Percentiles rank a stretch among this genome's conserved stretches.
phyloP scores from a whole-genome alignment of 108 stramenopile species.

The Pseudonitzschia multistriata region DNA sequence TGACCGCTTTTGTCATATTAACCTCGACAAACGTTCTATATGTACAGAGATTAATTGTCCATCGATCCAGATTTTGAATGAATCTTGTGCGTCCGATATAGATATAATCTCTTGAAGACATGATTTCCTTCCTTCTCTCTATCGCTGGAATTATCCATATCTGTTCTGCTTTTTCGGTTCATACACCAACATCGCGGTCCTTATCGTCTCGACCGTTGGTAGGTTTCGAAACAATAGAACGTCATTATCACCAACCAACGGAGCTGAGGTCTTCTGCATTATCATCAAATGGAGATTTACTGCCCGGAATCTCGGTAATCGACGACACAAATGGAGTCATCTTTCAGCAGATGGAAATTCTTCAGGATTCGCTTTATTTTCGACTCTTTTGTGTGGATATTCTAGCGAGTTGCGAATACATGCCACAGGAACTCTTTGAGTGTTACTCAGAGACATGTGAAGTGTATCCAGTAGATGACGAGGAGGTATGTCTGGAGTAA shows the following conservation, averaged over 20 bases:
- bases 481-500: constrained; percentile 44
- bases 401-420: constrained; percentile 86
- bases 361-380: constrained; percentile 67
- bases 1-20: background rate
- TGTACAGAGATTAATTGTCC: background rate
- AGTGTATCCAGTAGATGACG: constrained; percentile 88
- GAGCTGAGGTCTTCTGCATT: background rate
- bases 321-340: constrained; percentile 55
- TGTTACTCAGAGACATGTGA: constrained; percentile 89
- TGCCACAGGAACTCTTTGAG: constrained; percentile 86
- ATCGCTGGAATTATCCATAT: background rate
- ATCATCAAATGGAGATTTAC: constrained; percentile 29
- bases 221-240: background rate
- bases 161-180: constrained; percentile 10
- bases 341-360: constrained; percentile 35
- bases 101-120: background rate
- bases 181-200: background rate
- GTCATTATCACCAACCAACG: background rate
- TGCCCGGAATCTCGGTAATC: constrained; percentile 40
- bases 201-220: background rate
- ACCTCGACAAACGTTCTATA: background rate
- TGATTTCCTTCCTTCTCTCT: constrained; percentile 4
- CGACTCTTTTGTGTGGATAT: constrained; percentile 82
- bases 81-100: background rate
- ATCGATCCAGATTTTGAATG: background rate